phyloP scores from a whole-genome alignment of 164 flowering plant species.

The Hamamelis virginiana region DNA sequence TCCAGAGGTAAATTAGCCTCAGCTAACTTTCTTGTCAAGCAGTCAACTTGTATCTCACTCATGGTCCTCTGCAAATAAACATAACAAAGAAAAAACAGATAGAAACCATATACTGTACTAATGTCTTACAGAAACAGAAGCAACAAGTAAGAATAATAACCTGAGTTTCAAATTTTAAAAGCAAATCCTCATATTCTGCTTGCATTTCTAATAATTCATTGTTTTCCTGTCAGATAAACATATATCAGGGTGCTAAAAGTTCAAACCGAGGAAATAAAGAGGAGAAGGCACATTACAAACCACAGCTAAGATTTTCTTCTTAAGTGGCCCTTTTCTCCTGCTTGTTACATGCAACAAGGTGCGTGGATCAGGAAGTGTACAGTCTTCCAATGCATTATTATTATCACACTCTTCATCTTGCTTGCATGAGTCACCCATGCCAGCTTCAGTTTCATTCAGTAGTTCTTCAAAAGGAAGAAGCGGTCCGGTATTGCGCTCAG shows the following conservation, averaged over 20 bases:
- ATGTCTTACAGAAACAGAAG: conserved; percentile 4
- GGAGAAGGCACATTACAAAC: conserved; percentile 28
- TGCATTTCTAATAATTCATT: conserved; percentile 46
- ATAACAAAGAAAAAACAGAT: background rate
- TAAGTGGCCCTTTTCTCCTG: conserved; percentile 62
- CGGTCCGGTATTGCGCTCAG: conserved; percentile 44
- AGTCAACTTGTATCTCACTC: conserved; percentile 59
- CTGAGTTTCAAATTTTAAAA: conserved; percentile 63
- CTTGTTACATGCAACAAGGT: conserved; percentile 77
- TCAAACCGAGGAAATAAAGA: background rate
- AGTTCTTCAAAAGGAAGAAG: conserved; percentile 79
- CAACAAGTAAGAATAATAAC: conserved; percentile 28
- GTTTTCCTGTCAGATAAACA: conserved; percentile 44
- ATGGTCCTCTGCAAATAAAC: conserved; percentile 46
- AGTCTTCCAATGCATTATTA: conserved; percentile 27
- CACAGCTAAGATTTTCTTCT: conserved; percentile 46
- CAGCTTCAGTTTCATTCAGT: conserved; percentile 35
- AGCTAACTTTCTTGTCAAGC: conserved; percentile 45
- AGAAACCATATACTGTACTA: background rate
- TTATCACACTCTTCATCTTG: conserved; percentile 25
- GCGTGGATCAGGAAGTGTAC: conserved; percentile 63
- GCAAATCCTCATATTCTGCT: conserved; percentile 69
- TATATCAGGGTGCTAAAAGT: conserved; percentile 5
- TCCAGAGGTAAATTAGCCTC: conserved; percentile 31
- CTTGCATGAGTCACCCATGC: conserved; percentile 17